These are phyloP conservation scores for Sporothrix globosa DNA, from an alignment of 2,329 filamentous ascomycete genomes.

Conservation along the genomic window DNA sequence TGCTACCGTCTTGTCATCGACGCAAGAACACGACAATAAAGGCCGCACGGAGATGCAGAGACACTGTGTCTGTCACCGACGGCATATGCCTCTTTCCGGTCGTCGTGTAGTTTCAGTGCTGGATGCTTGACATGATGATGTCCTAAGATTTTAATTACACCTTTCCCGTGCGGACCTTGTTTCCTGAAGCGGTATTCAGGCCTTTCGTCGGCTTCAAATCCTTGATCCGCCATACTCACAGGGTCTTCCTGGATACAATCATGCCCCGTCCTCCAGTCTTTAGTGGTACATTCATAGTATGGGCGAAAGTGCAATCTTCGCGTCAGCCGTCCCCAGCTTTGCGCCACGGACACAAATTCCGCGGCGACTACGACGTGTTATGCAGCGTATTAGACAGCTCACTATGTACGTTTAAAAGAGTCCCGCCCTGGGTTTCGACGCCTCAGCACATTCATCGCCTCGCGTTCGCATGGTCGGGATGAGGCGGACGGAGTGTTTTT, in stretches of 20 bases:
- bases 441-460: neutral
- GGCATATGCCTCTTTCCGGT: slow-evolving; percentile 9
- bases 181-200: neutral
- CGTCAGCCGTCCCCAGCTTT: neutral
- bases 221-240: neutral
- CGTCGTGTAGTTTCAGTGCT: neutral
- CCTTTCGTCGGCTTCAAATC: neutral
- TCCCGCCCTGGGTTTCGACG: neutral
- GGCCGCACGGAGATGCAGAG: neutral
- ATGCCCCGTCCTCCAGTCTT: neutral
- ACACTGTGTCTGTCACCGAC: neutral
- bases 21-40: too few species aligned
- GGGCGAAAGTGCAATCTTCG: too few species aligned
- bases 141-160: neutral
- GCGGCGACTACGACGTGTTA: neutral
- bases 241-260: neutral
- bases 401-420: neutral
- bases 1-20: too few species aligned
- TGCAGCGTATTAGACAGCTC: neutral
- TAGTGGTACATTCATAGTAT: too few species aligned
- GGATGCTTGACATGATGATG: neutral
- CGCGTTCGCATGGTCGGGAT: slow-evolving; percentile 5
- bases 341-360: slow-evolving; percentile 6
- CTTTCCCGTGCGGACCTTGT: slow-evolving; percentile 2
- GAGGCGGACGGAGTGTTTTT: neutral